Percentiles rank a stretch among this genome's conserved stretches.
Evolutionary conservation across 805 yeast species (phyloP).

Genomic region (Ogataea paraovalis): DNA sequence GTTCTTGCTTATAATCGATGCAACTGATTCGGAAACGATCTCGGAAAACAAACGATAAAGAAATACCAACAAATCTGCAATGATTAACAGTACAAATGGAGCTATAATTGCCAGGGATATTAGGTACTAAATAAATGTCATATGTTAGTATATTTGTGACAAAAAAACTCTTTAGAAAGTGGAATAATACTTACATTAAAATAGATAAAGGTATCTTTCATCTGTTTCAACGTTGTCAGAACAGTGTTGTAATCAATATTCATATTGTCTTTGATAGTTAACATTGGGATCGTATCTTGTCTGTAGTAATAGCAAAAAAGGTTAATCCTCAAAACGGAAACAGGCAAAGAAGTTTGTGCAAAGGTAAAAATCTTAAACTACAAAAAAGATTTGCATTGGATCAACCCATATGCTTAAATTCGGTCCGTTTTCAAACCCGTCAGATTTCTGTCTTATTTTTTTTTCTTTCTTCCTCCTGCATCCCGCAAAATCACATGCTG

Average conservation of each 20-base stretch:
- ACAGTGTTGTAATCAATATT: slow-evolving; percentile 8
- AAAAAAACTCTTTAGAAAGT: no score
- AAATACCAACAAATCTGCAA: slow-evolving; percentile 23
- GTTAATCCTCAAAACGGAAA: no score
- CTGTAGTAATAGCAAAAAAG: background rate
- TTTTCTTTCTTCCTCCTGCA: no score
- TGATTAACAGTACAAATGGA: slow-evolving; percentile 24
- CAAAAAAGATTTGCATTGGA: no score
- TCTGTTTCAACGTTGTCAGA: slow-evolving; percentile 2
- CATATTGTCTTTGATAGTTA: background rate
- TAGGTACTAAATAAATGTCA: slow-evolving; percentile 8
- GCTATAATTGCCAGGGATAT: slow-evolving; percentile 20
- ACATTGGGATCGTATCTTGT: background rate
- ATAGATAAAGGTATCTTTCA: slow-evolving; percentile 3
- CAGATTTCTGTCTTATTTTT: no score
- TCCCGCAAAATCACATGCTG: background rate
- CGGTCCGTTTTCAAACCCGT: no score
- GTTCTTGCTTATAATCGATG: background rate
- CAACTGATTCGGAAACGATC: slow-evolving; percentile 1
- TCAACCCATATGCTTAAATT: no score
- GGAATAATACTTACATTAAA: slow-evolving; percentile 1
- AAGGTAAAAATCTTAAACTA: no score
- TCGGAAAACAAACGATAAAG: slow-evolving; percentile 17
- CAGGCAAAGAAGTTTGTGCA: no score
- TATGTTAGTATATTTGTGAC: slow-evolving; percentile 2